phyloP scores from a whole-genome alignment of 352 stramenopile species.

The Peronospora destructor region DNA sequence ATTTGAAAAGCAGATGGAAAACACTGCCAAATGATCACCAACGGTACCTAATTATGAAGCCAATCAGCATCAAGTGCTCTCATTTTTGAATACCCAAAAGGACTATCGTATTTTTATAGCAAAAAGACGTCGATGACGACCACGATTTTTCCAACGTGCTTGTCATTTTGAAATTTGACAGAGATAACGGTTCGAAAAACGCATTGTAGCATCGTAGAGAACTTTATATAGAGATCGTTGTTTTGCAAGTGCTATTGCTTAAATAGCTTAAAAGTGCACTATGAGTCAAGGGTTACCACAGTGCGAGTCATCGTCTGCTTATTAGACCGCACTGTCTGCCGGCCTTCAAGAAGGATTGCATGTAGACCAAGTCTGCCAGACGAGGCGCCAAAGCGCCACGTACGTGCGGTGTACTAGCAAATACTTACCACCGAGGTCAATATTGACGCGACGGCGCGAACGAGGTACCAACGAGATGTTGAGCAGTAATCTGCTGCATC shows the following conservation, averaged over 20 bases:
- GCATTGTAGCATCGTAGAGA: not conserved
- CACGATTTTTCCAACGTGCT: too few relatives aligned
- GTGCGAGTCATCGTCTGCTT: too few relatives aligned
- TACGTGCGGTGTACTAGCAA: slow-evolving; percentile 17
- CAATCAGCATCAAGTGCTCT: slow-evolving; percentile 1
- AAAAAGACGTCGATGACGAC: slow-evolving; percentile 1
- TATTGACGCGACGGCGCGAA: slow-evolving; percentile 11
- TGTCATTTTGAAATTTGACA: slow-evolving; percentile 20
- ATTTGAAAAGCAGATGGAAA: too few relatives aligned
- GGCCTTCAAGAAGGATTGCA: slow-evolving; percentile 1
- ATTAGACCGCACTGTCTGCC: slow-evolving; percentile 11
- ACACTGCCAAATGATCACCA: slow-evolving; percentile 10
- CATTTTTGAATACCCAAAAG: not conserved
- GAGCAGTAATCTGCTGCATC: not conserved
- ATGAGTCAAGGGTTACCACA: too few relatives aligned
- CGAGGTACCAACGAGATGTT: too few relatives aligned
- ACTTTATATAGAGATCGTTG: not conserved
- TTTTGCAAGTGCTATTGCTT: not conserved
- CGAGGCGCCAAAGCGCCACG: slow-evolving; percentile 16
- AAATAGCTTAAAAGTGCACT: too few relatives aligned
- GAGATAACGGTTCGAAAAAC: not conserved
- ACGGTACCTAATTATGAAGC: not conserved
- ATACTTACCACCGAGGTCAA: not conserved
- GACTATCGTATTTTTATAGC: slow-evolving; percentile 1
- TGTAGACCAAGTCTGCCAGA: slow-evolving; percentile 7